These are phyloP conservation scores for Penicillium sclerotigenum DNA, from an alignment of 2,329 filamentous ascomycete species.

Conservation along the genomic window DNA sequence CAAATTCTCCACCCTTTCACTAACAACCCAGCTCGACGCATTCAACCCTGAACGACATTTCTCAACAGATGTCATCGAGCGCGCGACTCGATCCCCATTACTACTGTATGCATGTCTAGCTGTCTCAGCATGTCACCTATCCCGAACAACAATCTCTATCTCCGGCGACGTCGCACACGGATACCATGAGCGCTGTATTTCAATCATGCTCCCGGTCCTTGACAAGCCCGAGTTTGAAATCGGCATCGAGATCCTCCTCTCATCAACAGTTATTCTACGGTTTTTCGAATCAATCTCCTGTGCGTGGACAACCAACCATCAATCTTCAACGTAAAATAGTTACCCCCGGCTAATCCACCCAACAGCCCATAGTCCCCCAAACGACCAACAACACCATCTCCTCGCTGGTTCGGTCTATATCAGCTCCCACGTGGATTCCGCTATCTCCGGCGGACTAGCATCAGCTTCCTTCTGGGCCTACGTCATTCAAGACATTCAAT, in stretches of 20 bases:
- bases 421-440: constrained; percentile 34
- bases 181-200: constrained; percentile 37
- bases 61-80: constrained; percentile 30
- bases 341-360: neutral
- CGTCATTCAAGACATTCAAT: constrained; percentile 37
- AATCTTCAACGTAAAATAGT: neutral
- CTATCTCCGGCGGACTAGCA: constrained; percentile 32
- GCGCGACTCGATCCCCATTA: constrained; percentile 30
- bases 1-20: neutral
- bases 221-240: constrained; percentile 32
- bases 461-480: constrained; percentile 38
- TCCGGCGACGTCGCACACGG: constrained; percentile 30
- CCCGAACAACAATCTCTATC: constrained; percentile 30
- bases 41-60: constrained; percentile 34
- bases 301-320: constrained; percentile 13
- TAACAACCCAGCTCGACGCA: constrained; percentile 29
- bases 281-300: constrained; percentile 39
- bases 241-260: constrained; percentile 34
- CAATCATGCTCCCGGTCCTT: constrained; percentile 34
- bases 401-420: constrained; percentile 37
- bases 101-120: constrained; percentile 35
- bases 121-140: constrained; percentile 35
- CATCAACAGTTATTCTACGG: constrained; percentile 35
- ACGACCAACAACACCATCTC: constrained; percentile 35
- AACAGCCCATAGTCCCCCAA: constrained; percentile 32